Evolutionary conservation across 2,329 filamentous ascomycete species (phyloP).

Genomic region (Microdochium trichocladiopsis): DNA sequence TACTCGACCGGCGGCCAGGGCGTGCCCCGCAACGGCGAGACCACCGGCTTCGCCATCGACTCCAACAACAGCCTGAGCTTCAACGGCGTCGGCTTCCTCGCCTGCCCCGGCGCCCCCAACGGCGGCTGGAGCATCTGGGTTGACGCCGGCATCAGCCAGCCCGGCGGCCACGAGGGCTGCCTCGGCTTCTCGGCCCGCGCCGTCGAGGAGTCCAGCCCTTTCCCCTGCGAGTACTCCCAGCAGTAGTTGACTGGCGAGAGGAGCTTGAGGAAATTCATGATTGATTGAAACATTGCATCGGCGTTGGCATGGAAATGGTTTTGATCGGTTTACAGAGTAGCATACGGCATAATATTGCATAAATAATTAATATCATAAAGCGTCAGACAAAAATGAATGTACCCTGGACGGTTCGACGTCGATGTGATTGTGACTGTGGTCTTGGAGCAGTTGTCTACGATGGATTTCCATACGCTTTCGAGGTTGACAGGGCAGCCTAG

Average conservation of each 20-base stretch:
- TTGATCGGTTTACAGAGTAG: too few species aligned
- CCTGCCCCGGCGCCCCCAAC: slow-evolving; percentile 41
- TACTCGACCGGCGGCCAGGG: slow-evolving; percentile 40
- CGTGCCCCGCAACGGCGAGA: slow-evolving; percentile 33
- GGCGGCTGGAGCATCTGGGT: slow-evolving; percentile 35
- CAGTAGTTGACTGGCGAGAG: background rate
- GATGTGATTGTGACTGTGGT: too few species aligned
- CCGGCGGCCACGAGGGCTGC: slow-evolving; percentile 29
- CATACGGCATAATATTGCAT: too few species aligned
- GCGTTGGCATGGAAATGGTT: too few species aligned
- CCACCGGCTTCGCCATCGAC: slow-evolving; percentile 38
- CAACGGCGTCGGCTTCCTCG: slow-evolving; percentile 34
- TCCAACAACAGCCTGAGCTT: slow-evolving; percentile 36
- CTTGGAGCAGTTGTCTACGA: too few species aligned
- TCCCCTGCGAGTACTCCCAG: slow-evolving; percentile 26
- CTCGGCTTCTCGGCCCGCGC: slow-evolving; percentile 24
- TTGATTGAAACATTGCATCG: too few species aligned
- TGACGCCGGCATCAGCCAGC: slow-evolving; percentile 18
- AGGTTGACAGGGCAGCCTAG: too few species aligned
- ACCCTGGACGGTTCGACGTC: too few species aligned
- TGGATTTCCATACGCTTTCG: too few species aligned
- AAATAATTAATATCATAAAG: too few species aligned
- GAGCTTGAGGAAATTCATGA: too few species aligned
- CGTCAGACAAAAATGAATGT: too few species aligned
- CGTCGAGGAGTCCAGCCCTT: slow-evolving; percentile 17